Evolutionary conservation across 768 basidiomycete species (phyloP), one percentile per base, ranked within the genome.

Genomic region (Floccularia luteovirens): DNA sequence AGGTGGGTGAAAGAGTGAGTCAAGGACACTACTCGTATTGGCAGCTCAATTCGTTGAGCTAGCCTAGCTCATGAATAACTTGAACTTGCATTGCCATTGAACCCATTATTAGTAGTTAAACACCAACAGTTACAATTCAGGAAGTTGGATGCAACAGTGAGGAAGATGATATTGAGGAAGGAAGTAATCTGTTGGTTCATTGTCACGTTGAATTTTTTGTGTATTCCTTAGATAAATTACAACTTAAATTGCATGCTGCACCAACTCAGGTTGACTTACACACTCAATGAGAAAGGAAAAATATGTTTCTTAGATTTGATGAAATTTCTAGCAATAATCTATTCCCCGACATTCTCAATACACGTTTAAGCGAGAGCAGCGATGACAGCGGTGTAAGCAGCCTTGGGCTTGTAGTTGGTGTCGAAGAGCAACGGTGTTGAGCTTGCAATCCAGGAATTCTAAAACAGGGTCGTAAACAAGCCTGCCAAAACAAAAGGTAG

Each of bases 1-100:
- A n/a, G n/a, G n/a, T n/a, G n/a, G n/a, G n/a, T n/a, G n/a, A n/a
- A n/a, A n/a, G n/a, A n/a, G 54, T 71, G 1, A 79, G 79, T 20
- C 61, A 63, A 27, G 59, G 62, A 22, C 72, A 55, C 48, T 62
- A 49, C 41, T 66, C 57, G 49, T 88, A 21, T 55, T 88, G 40
- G 82, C 84, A 3, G 80, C 78, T 0, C 86, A 88, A 51, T 54
- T 89, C 19, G 72, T 75, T 19, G 85, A 85, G 54, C 64, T 86
- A 34, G 77, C 74, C 11, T 72, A 75, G 61, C 57, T 16, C 64
- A 67, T 24, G 62, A 62, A 23, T 19, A 12, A 17, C 8, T 6
- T 12, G n/a, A n/a, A n/a, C n/a, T n/a, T n/a, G n/a, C n/a, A n/a
- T n/a, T 19, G 16, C 16, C 7, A 6, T 7, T 19, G n/a, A 12